A percentile compares a stretch with the other conserved stretches of the same genome.
Evolutionary conservation across 139 green algal genomes (phyloP).

Genomic region (Closterium sp.): DNA sequence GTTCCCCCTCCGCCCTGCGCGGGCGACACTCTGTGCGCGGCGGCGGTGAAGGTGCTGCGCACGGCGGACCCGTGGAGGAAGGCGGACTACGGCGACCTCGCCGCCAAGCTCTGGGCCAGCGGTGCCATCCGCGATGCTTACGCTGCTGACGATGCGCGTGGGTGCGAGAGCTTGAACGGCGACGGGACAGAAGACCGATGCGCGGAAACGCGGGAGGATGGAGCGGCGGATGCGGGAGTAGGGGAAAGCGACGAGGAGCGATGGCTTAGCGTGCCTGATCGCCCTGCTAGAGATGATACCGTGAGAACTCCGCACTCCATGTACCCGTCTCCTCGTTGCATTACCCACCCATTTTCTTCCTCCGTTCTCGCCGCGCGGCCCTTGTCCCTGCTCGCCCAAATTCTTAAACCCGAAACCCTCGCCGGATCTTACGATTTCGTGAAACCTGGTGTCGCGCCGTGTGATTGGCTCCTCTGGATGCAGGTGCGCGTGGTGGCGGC

Average conservation of each 20-base stretch:
- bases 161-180: background rate
- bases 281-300: conserved; percentile 5
- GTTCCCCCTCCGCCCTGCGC: background rate
- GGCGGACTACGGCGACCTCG: conserved; percentile 1
- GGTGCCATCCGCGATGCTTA: conserved; percentile 11
- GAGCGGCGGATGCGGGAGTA: background rate
- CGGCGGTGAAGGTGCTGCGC: conserved; percentile 31
- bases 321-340: conserved; percentile 2
- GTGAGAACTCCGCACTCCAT: background rate
- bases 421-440: background rate
- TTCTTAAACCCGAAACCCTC: background rate
- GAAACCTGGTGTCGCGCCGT: background rate
- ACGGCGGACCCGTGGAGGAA: conserved; percentile 32
- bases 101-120: conserved; percentile 16
- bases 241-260: background rate
- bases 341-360: too few relatives aligned
- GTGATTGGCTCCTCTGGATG: background rate
- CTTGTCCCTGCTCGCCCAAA: background rate
- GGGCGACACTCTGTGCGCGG: conserved; percentile 18
- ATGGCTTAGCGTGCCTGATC: background rate
- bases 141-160: background rate
- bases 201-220: background rate
- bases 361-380: too few relatives aligned
- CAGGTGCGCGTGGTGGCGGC: conserved; percentile 42
- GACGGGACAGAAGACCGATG: background rate